Base-by-base conservation (phyloP, 768 basidiomycete species). In the Russula earlei region DNA sequence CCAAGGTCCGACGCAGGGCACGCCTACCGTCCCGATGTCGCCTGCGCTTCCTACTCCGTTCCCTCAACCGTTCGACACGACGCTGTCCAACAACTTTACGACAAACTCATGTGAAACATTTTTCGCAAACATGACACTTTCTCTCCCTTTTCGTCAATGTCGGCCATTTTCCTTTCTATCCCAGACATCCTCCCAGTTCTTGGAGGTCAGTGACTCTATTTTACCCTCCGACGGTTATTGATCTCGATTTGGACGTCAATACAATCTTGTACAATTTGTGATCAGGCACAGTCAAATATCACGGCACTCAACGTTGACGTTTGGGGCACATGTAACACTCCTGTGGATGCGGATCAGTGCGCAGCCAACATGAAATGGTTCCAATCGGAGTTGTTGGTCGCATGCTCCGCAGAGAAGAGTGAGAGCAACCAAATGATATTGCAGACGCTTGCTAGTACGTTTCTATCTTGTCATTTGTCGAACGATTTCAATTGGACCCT, bases 241-340 rank as follows among this genome's bases (percentile, higher is more conserved):
- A 55, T 49, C 58, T 43, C 29, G 29, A 15, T 55, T 62, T 19
- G 57, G 56, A 43, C 45, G 44, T 55, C 51, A 55, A 56, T 50
- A 31, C 34, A 25, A 51, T 22, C 49, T 62, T 41, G n/a, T n/a
- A n/a, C n/a, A 31, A 31, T 36, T 15, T 48, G 20, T 33, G 60
- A 67, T 67, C 72, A 89, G 86, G 82, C 83, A 34, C 84, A 86
- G 69, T 65, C 68, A 3, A 82, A 87, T 68, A 65, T 80, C 38
- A 77, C 80, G 1, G 66, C 76, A 34, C 73, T 89, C 64, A 91
- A 91, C 63, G 68, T 72, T 9, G 72, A 89, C 48, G 65, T 91
- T 7, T 88, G 87, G 83, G 87, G 86, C 2, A 88, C 85, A 0
- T 93, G 91, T 68, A 84, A 89, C 62, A 86, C 87, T 6, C 69